A percentile compares a stretch with the other conserved stretches of the same genome.
Conservation (phyloP, 202 grass and related monocot genomes). For the Elaeis oleifera region DNA sequence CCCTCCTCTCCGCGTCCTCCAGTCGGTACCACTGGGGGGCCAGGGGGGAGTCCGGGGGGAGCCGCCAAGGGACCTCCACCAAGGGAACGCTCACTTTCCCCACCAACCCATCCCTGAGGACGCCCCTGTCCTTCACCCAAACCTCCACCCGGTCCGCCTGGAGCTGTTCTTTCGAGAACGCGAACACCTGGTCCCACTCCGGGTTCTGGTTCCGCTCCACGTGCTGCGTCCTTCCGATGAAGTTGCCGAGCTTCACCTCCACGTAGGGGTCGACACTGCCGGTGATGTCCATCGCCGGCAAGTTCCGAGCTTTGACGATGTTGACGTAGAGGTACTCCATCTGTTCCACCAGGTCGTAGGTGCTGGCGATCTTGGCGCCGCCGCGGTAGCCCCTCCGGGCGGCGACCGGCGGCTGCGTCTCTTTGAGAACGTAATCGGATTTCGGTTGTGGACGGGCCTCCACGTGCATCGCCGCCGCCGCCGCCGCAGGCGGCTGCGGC, state of each 20-base stretch:
- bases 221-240: constrained; percentile 50
- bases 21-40: constrained; percentile 80
- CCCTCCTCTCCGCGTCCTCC: constrained; percentile 19
- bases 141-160: constrained; percentile 55
- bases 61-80: constrained; percentile 48
- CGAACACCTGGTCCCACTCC: constrained; percentile 83
- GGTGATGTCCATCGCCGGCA: constrained; percentile 22
- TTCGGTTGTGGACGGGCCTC: neutral
- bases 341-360: constrained; percentile 84
- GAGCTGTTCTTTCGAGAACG: constrained; percentile 49
- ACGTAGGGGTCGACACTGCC: constrained; percentile 50
- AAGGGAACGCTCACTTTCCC: constrained; percentile 35
- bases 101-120: constrained; percentile 35
- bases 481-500: neutral
- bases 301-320: constrained; percentile 64
- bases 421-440: constrained; percentile 6
- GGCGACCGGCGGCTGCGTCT: constrained; percentile 55
- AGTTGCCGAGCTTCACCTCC: constrained; percentile 48
- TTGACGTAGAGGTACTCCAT: constrained; percentile 85
- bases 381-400: constrained; percentile 16
- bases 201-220: constrained; percentile 53
- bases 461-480: neutral
- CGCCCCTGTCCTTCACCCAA: constrained; percentile 35
- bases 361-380: constrained; percentile 12
- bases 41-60: constrained; percentile 63